Percentiles rank a stretch among this genome's conserved stretches.
These are phyloP conservation scores for Hirsutella thompsonii DNA, from an alignment of 2,329 filamentous ascomycete genomes.

Conservation along the genomic window DNA sequence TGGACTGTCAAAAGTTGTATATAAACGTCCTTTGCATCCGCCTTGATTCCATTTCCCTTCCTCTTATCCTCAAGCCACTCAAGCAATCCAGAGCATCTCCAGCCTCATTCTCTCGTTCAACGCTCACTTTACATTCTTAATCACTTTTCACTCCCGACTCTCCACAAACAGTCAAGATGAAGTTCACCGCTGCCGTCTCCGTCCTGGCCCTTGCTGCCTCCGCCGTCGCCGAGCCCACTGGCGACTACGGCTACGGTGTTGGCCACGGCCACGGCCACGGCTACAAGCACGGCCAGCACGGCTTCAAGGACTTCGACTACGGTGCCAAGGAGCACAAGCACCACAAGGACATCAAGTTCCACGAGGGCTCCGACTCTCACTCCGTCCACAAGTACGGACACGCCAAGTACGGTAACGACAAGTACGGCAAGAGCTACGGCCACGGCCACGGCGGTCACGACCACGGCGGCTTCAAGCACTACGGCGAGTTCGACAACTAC, in stretches of 20 bases:
- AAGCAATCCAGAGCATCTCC: neutral
- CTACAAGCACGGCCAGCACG: neutral
- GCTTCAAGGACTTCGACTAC: neutral
- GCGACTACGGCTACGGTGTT: neutral
- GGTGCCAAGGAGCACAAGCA: neutral
- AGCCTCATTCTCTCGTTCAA: neutral
- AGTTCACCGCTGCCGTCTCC: conserved; percentile 1
- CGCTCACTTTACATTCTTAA: neutral
- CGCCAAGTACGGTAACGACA: too few species aligned
- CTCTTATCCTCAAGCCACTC: neutral
- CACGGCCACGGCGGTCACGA: neutral
- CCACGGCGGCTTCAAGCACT: neutral
- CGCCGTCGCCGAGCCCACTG: neutral
- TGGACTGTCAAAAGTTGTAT: neutral
- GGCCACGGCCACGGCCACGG: neutral
- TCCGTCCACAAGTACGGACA: too few species aligned
- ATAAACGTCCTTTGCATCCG: neutral
- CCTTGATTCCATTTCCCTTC: neutral
- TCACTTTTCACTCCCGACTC: neutral
- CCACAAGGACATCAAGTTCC: neutral
- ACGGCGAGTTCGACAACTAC: neutral
- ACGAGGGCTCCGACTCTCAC: too few species aligned
- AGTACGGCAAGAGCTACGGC: neutral
- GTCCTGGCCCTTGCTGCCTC: neutral
- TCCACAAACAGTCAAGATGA: neutral